Evolutionary conservation across 1,139 yeast species (phyloP), one percentile per base, ranked within the genome.

Genomic region (Taiozyma sp.): DNA sequence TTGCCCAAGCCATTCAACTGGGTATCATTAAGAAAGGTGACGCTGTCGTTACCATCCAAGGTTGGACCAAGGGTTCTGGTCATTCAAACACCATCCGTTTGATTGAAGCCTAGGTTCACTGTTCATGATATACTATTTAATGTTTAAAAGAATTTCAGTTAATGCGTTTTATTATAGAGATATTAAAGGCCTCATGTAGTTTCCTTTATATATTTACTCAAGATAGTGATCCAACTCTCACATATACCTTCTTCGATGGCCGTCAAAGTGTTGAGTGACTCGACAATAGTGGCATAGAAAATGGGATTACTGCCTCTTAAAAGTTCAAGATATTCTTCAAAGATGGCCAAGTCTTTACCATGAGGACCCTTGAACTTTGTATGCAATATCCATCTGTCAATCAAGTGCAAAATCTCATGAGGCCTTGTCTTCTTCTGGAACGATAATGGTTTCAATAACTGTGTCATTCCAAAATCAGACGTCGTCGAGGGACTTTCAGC

Each of bases 21-120:
- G 96, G 96, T 63, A 84, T 93, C 73, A 78, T 93, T 71, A 75
- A 77, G 67, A 83, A 83, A 74, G 97, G 97, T 73, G 97, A 91
- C 72, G 79, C 88, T 55, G 87, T 91, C 66, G 91, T 93, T 64
- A 89, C 96, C 69, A 87, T 93, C 70, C 99, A 93, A 81, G 99
- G 99, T 72, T 93, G 97, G 96, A 89, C 96, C 69, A 88, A 95
- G 73, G 99, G 99, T 76, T 81, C 92, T 60, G 99, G 99, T 70
- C 97, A 93, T 83, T 88, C 99, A 69, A 93, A 93, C 87, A 93
- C 99, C 60, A 83, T 93, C 74, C 93, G 98, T 81, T 73, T 79
- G 61, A 65, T 77, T 60, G 62, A 68, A 58, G 80, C 76, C 63
- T 76, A 68, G 67, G 16, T 30, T 49, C 27, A 8, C 14, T 41